Base-by-base conservation (phyloP, 2,329 filamentous ascomycete genomes). In the Xylaria sp. region DNA sequence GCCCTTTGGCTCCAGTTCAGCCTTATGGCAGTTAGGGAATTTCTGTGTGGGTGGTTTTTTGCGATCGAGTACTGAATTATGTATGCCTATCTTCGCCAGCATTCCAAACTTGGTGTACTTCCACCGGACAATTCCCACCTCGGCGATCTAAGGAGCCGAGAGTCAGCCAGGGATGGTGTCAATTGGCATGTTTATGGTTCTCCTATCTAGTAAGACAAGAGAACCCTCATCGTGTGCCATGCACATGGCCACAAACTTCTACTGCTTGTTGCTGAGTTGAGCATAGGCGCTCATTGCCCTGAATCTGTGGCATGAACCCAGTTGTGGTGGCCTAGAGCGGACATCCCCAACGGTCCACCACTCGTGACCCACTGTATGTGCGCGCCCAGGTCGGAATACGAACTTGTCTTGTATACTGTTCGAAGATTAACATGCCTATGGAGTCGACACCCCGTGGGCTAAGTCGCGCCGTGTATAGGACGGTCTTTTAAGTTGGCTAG, bases 331-430 rank as follows among this genome's bases (percentile, higher is more conserved):
- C 68, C 71, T 72, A 61, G 66, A 58, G 72, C 76, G 76, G 76
- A 78, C 75, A 77, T 78, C 76, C 76, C 76, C 76, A 78, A 77
- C 76, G 76, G 75, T 63, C 72, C 67, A 72, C 68, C 59, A 65
- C 70, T 61, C 52, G 70, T 70, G 76, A 73, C 73, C 75, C 74
- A 75, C 75, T 67, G 41, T 70, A 30, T 63, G 43, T 67, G 59
- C 70, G 63, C 59, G 65, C 66, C 72, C 65, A 70, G 70, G 65
- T 73, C 71, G 71, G 75, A 76, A 68, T 68, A 70, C 68, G 68
- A 66, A 56, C 45, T 7, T 60, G 39, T 62, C 56, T 60, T 67
- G 67, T 70, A 60, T 66, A 63, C 69, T 64, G 66, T 69, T 70
- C 69, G 61, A 66, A 57, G 60, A 65, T 55, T 52, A 64, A 62